These are phyloP conservation scores for Daldinia sp. DNA, from an alignment of 2,329 filamentous ascomycete genomes.

Conservation along the genomic window DNA sequence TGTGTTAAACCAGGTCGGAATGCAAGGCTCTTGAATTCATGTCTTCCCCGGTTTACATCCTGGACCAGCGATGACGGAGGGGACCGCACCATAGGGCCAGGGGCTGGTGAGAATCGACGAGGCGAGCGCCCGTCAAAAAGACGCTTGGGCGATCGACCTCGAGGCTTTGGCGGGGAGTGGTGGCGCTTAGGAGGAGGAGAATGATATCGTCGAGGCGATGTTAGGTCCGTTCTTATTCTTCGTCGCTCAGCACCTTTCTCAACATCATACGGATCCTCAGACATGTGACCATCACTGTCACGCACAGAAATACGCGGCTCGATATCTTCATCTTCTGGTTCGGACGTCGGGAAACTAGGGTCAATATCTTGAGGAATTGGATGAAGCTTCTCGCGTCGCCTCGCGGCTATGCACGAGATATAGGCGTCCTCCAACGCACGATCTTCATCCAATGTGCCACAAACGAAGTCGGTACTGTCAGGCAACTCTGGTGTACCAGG, in stretches of 20 bases:
- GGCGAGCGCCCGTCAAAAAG: constrained; percentile 76
- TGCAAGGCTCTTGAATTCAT: constrained; percentile 56
- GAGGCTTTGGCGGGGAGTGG: constrained; percentile 60
- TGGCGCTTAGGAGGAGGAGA: constrained; percentile 61
- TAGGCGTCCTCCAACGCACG: constrained; percentile 94
- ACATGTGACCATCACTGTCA: constrained; percentile 72
- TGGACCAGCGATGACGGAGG: constrained; percentile 48
- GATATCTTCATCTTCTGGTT: constrained; percentile 86
- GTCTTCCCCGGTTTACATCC: constrained; percentile 43
- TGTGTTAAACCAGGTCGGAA: constrained; percentile 73
- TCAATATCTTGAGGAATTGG: constrained; percentile 95
- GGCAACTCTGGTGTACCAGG: constrained; percentile 82
- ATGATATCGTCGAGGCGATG: constrained; percentile 69
- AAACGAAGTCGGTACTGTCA: constrained; percentile 99
- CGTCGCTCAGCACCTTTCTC: constrained; percentile 57
- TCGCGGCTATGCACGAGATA: constrained; percentile 81
- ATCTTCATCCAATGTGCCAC: constrained; percentile 95
- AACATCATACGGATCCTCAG: constrained; percentile 71
- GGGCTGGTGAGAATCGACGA: constrained; percentile 74
- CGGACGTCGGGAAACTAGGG: constrained; percentile 94
- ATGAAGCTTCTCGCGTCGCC: constrained; percentile 81
- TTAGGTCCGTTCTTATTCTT: constrained; percentile 58
- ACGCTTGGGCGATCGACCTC: constrained; percentile 64
- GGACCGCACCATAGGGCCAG: constrained; percentile 55
- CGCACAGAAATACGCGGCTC: constrained; percentile 67